A percentile compares a stretch with the other conserved stretches of the same genome.
These are phyloP conservation scores for Metarhizium sp. DNA, from an alignment of 2,329 filamentous ascomycete genomes.

Conservation along the genomic window DNA sequence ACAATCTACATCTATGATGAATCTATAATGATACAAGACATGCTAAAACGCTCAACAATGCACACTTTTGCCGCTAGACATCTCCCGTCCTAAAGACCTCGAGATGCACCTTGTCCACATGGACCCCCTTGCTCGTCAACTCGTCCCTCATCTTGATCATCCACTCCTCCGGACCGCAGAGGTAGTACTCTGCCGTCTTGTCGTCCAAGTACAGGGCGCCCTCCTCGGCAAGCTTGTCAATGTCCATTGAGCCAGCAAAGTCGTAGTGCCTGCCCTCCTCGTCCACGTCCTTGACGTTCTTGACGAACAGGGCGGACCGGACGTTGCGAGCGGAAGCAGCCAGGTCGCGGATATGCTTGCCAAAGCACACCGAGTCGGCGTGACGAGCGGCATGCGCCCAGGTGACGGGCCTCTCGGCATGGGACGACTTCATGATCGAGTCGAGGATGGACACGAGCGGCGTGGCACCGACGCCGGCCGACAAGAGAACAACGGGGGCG, in stretches of 20 bases:
- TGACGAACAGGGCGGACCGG: slow-evolving; percentile 42
- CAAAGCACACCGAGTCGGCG: slow-evolving; percentile 45
- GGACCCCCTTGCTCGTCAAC: slow-evolving; percentile 44
- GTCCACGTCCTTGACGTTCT: slow-evolving; percentile 31
- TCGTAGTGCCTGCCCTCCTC: slow-evolving; percentile 44
- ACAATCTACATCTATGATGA: neutral
- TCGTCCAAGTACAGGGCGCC: slow-evolving; percentile 43
- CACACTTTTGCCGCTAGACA: slow-evolving; percentile 10
- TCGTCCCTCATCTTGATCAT: slow-evolving; percentile 49
- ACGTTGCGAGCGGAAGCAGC: slow-evolving; percentile 17
- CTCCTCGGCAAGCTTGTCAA: slow-evolving; percentile 40
- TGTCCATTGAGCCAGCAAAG: slow-evolving; percentile 43
- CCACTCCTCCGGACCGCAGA: slow-evolving; percentile 60
- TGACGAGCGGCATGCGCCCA: slow-evolving; percentile 55
- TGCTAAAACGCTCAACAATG: neutral
- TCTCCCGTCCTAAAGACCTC: slow-evolving; percentile 54
- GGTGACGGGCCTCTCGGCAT: slow-evolving; percentile 36
- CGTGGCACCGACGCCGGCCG: slow-evolving; percentile 60
- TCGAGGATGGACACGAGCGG: slow-evolving; percentile 59
- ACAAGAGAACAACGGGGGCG: slow-evolving; percentile 54
- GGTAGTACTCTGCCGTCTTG: slow-evolving; percentile 49
- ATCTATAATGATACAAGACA: neutral
- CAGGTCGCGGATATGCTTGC: slow-evolving; percentile 33
- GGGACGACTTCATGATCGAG: slow-evolving; percentile 28
- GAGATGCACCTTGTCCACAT: slow-evolving; percentile 45